Evolutionary conservation across 106 monocot genomes (phyloP), one percentile per base, ranked within the genome.

Genomic region (Platanthera guangdongensis): DNA sequence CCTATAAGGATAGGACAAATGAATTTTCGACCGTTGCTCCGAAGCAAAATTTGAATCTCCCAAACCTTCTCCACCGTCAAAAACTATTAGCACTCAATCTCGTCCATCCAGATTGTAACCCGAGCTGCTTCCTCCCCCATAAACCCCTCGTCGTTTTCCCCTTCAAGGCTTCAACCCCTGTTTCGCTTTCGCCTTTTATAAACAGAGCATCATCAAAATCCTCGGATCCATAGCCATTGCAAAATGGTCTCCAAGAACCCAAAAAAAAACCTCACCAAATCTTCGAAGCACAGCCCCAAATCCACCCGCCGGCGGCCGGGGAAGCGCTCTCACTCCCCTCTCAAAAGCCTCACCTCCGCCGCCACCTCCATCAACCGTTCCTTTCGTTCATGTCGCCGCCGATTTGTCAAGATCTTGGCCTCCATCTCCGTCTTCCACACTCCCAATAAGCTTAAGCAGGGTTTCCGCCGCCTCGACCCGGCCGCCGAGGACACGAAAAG

Each of bases 311-410:
- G 59, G 71, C 54, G 57, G 52, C 64, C 47, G 1, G 47, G 39
- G 47, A 81, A 59, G 47, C 32, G 73, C 50, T 79, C 85, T 77
- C 52, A 76, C 19, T 30, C 81, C 39, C 57, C 75, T 68, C 8
- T 83, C 11, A 69, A 87, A 63, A 53, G 85, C 69, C 47, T 75
- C 45, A n/a, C 86, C 19, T 47, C 82, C 65, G 53, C 85, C 55
- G 68, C 82, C 63, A 67, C 92, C 16, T 82, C 88, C 54, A 69
- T 90, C 89, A 78, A 83, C 80, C 81, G 78, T 60, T 90, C 95
- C 71, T 9, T 95, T 81, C 87, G 87, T 75, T 74, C 82, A 18
- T 90, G 90, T 88, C 90, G 87, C 55, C 88, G 88, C 71, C 90
- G 85, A 47, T 87, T 95, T 68, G 5, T 85, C 79, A 81, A 82